Conservation (phyloP, 352 stramenopile species). For the Thalassiosira tumida region DNA sequence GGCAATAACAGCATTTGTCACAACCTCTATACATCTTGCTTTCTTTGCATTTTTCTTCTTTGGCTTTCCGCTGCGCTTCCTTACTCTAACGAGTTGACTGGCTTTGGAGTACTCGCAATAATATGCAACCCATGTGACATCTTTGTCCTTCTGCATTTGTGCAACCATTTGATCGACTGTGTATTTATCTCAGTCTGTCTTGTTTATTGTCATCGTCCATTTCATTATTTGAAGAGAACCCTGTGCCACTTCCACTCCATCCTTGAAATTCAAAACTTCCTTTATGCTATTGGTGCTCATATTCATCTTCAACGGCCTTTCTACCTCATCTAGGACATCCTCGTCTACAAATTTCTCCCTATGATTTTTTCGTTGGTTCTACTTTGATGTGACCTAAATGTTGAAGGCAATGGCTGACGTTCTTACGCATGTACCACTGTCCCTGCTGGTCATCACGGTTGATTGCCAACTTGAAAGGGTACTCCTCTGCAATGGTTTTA, state of each 20-base stretch:
- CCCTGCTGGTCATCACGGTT: background rate
- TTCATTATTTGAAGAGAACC: background rate
- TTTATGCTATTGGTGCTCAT: background rate
- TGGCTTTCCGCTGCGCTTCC: background rate
- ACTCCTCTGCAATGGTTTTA: background rate
- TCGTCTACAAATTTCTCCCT: background rate
- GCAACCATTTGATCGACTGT: background rate
- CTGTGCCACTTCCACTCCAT: background rate
- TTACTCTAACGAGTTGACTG: background rate
- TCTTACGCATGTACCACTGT: slow-evolving; percentile 2
- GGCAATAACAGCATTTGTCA: background rate
- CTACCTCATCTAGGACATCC: background rate
- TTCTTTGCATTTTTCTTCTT: background rate
- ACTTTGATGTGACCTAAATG: background rate
- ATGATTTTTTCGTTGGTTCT: slow-evolving; percentile 5
- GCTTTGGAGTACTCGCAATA: background rate
- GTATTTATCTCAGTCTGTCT: background rate
- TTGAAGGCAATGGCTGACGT: background rate
- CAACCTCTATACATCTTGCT: background rate
- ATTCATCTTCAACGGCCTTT: background rate
- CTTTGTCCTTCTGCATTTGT: background rate
- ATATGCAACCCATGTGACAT: slow-evolving; percentile 1
- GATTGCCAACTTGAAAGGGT: background rate
- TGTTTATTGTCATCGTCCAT: background rate
- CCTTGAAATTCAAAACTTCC: background rate